phyloP scores from a whole-genome alignment of 331 rosid genomes.

The Quercus phellos region DNA sequence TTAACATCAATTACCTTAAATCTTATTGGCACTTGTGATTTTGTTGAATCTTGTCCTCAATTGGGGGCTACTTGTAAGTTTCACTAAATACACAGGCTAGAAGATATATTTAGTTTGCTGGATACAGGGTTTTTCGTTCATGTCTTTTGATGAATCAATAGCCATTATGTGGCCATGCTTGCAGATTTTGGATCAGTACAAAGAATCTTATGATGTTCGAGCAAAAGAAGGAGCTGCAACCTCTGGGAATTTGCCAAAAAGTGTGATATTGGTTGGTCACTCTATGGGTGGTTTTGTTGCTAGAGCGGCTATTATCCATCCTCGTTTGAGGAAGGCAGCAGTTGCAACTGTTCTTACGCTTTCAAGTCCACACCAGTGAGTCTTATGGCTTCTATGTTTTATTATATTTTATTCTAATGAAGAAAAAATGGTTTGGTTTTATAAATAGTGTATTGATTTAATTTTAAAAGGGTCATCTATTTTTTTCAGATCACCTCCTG shows the following conservation, averaged over 20 bases:
- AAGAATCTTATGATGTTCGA: conserved; percentile 73
- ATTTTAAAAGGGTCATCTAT: conserved; percentile 38
- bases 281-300: conserved; percentile 99
- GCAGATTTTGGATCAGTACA: conserved; percentile 89
- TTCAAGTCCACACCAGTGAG: conserved; percentile 94
- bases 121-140: conserved; percentile 7
- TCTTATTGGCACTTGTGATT: conserved; percentile 14
- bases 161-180: conserved; percentile 20
- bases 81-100: neutral
- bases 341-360: conserved; percentile 91
- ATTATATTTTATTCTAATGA: neutral
- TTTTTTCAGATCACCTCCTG: conserved; percentile 92
- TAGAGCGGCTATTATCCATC: conserved; percentile 86
- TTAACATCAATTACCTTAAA: conserved; percentile 4
- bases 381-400: conserved; percentile 4
- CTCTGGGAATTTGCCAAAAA: conserved; percentile 69
- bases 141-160: conserved; percentile 4
- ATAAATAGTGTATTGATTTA: conserved; percentile 19
- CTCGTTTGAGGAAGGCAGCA: conserved; percentile 74
- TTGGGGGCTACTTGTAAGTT: conserved; percentile 4
- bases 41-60: conserved; percentile 14
- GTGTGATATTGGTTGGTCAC: conserved; percentile 96
- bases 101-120: conserved; percentile 13
- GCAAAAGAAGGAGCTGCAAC: conserved; percentile 66
- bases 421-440: conserved; percentile 5